A percentile compares a stretch with the other conserved stretches of the same genome.
These are phyloP conservation scores for Ceratocystis cacaofunesta DNA, from an alignment of 2,329 filamentous ascomycete species.

Conservation along the genomic window DNA sequence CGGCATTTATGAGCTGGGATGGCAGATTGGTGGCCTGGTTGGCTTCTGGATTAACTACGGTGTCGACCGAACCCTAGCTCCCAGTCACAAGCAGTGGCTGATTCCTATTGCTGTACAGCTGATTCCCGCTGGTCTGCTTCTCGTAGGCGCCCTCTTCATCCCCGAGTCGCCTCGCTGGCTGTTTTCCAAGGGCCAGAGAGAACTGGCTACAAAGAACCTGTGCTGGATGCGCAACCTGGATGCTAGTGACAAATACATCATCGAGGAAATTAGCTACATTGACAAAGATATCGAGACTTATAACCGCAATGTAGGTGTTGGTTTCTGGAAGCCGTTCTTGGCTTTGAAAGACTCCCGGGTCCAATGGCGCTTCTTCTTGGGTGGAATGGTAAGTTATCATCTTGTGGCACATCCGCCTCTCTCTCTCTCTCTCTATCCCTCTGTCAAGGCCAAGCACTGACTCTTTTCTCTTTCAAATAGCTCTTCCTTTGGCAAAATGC, in stretches of 20 bases:
- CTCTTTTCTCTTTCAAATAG: slow-evolving; percentile 6
- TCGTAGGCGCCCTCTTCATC: slow-evolving; percentile 47
- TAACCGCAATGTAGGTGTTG: slow-evolving; percentile 45
- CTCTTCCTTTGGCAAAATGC: slow-evolving; percentile 72
- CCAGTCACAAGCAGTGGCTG: slow-evolving; percentile 58
- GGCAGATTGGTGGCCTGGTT: slow-evolving; percentile 47
- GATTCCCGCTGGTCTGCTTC: slow-evolving; percentile 48
- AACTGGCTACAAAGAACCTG: slow-evolving; percentile 42
- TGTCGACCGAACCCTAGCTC: slow-evolving; percentile 51
- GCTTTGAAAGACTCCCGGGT: slow-evolving; percentile 41
- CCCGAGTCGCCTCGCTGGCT: slow-evolving; percentile 58
- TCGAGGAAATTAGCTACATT: slow-evolving; percentile 58
- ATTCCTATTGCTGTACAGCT: slow-evolving; percentile 50
- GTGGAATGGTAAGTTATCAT: slow-evolving; percentile 32
- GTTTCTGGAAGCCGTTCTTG: slow-evolving; percentile 61
- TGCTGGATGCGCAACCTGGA: slow-evolving; percentile 50
- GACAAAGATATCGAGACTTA: slow-evolving; percentile 55
- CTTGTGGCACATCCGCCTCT: background rate
- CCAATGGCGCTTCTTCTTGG: slow-evolving; percentile 58
- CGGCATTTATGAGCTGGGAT: slow-evolving; percentile 52
- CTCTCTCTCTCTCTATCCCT: background rate
- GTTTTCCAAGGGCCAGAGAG: slow-evolving; percentile 44
- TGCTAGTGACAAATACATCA: slow-evolving; percentile 46
- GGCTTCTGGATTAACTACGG: slow-evolving; percentile 55
- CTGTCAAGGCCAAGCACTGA: background rate